Evolutionary conservation across 495 filamentous ascomycete genomes (phyloP), one percentile per base, ranked within the genome.

Genomic region (Alectoria sarmentosa): DNA sequence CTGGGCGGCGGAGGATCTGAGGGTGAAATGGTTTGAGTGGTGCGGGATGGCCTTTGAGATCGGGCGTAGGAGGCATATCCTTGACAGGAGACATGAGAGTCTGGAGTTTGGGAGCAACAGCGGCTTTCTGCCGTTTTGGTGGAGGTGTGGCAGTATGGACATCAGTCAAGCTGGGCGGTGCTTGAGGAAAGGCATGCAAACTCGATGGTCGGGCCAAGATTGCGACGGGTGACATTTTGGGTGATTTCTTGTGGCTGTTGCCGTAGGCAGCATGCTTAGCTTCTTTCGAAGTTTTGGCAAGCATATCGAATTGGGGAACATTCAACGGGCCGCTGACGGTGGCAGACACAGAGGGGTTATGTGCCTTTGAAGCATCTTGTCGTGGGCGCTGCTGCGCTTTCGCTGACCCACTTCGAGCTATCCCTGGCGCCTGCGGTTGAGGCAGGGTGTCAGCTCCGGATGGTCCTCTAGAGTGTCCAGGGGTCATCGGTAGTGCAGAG

Each of bases 1-100:
- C 60, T 66, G 82, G 80, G 0, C 83, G 79, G 60, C 83, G 82
- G 23, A 87, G 72, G 49, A 86, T 86, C 65, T 86, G 80, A 5
- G 83, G 83, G 58, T 86, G 82, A 70, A 86, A 86, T 17, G 78
- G 70, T 69, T 80, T 83, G 9, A 73, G 52, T 34, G 74, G 71
- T 41, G 34, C 54, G 32, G 65, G 39, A 34, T 76, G 63, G 26
- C 62, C 66, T 62, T 63, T 68, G 21, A 68, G 66, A 59, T 65
- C 54, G 8, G 66, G 66, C 8, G 66, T 68, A 19, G 63, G 63
- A 15, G 66, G 63, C 30, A 39, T 60, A 32, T 38, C 34, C 34
- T 60, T 68, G 21, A 44, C 28, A 30, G 63, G 61, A 32, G 61
- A 64, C 13, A 60, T 17, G 56, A 52, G 38, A 37, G 56, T 49